Evolutionary conservation across 345 rosid genomes (phyloP), one percentile per base, ranked within the genome.

Genomic region (Sonneratia caseolaris): DNA sequence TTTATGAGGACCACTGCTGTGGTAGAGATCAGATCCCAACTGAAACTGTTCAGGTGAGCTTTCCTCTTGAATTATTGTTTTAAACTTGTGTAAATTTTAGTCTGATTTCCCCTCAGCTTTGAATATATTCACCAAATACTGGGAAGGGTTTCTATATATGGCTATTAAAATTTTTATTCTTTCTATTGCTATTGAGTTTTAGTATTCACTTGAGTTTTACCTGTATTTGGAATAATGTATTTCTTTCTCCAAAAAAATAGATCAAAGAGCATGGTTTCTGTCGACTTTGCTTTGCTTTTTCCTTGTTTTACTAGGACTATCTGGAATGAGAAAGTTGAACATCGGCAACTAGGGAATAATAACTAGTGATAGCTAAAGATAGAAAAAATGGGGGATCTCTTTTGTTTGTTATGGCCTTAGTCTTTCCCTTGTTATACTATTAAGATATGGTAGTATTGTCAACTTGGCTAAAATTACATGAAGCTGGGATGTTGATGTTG

Each of bases 1-100:
- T 94, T 64, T 89, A 81, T 45, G 82, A 83, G 84, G 96, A 91
- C 77, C 95, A 91, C 75, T 79, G 79, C 65, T 94, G 96, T 57
- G 76, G 84, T 40, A 86, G 88, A 81, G 87, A 89, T 75, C 91
- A 87, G 77, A 81, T 91, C 59, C 98, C 98, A n/a, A 86, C 87
- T 6, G 86, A 87, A 85, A 91, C 96, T 4, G 70, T 82, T 65
- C 96, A 91, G 96, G 98, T 91, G 71, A 73, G 78, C 37, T 64
- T 76, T 83, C 64, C 68, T 74, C 37, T 37, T 51, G 61, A 70
- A 68, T 3, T 59, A 69, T 62, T 71, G 45, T 72, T 24, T 37
- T 36, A 7, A 21, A 36, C 61, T 47, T 0, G 18, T 27, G 19
- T 11, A 62, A 53, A 24, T 21, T 37, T 35, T 62, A 21, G 64